Percentiles rank a stretch among this genome's conserved stretches.
Evolutionary conservation across 2,329 filamentous ascomycete species (phyloP).

Genomic region (Phialophora tarda): DNA sequence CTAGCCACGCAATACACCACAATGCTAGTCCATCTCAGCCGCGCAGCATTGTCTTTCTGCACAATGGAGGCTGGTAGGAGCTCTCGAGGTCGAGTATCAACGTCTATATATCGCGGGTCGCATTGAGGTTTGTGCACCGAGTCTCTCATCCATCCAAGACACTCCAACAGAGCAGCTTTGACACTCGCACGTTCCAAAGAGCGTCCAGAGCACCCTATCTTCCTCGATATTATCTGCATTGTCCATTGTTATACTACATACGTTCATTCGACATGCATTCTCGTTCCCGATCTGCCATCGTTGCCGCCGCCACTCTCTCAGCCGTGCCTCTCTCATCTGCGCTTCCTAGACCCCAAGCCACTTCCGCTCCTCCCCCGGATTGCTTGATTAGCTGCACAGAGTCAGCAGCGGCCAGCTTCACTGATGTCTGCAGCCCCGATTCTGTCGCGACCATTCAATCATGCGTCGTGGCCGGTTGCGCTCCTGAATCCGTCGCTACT

Average conservation of each 20-base stretch:
- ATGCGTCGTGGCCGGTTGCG: constrained; percentile 5
- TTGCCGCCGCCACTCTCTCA: constrained; percentile 18
- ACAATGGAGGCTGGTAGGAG: constrained; percentile 15
- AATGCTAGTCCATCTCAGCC: neutral
- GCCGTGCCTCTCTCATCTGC: constrained; percentile 13
- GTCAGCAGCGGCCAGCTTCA: neutral
- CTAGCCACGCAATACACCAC: constrained; percentile 15
- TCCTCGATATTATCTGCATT: constrained; percentile 1
- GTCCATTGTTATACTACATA: neutral
- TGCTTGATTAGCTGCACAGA: constrained; percentile 7
- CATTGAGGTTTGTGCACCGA: constrained; percentile 11
- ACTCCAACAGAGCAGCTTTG: constrained; percentile 6
- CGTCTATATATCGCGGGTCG: constrained; percentile 12
- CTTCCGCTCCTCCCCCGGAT: neutral
- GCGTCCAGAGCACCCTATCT: neutral
- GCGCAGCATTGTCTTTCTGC: neutral
- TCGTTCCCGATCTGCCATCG: constrained; percentile 18
- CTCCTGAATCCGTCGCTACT: neutral
- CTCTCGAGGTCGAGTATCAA: neutral
- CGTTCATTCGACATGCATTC: constrained; percentile 17
- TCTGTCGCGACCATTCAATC: constrained; percentile 10
- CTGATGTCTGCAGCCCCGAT: constrained; percentile 12
- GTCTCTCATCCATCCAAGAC: constrained; percentile 9
- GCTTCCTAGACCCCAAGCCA: constrained; percentile 9
- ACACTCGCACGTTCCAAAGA: neutral